These are phyloP conservation scores for Ophiosphaerella herpotricha DNA, from an alignment of 2,329 filamentous ascomycete genomes.

Conservation along the genomic window DNA sequence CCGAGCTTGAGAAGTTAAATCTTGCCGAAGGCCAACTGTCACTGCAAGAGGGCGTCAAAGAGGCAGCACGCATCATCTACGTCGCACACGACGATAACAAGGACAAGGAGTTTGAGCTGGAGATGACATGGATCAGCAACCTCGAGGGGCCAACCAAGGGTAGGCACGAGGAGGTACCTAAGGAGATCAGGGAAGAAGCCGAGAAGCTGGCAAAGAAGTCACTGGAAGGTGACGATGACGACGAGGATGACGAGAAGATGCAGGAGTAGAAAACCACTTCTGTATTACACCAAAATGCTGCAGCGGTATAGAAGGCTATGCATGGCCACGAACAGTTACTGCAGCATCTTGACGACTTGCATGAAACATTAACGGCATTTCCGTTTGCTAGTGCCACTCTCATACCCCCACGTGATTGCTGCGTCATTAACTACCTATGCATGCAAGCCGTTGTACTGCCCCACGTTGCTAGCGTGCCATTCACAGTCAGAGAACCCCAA, in stretches of 20 bases:
- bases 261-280: slow-evolving; percentile 66
- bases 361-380: slow-evolving; percentile 4
- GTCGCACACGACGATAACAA: slow-evolving; percentile 98
- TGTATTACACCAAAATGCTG: slow-evolving; percentile 20
- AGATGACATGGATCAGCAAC: slow-evolving; percentile 97
- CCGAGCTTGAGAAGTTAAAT: slow-evolving; percentile 97
- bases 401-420: background rate
- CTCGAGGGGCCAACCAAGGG: slow-evolving; percentile 87
- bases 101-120: slow-evolving; percentile 98
- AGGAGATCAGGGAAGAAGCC: slow-evolving; percentile 86
- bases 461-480: slow-evolving; percentile 17
- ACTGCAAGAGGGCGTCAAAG: slow-evolving; percentile 87
- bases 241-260: slow-evolving; percentile 88
- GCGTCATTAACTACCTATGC: slow-evolving; percentile 8
- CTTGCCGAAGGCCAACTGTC: slow-evolving; percentile 76
- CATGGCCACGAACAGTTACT: slow-evolving; percentile 32
- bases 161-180: slow-evolving; percentile 89
- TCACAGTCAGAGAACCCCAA: too few species aligned
- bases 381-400: slow-evolving; percentile 2
- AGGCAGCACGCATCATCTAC: slow-evolving; percentile 96
- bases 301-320: slow-evolving; percentile 33
- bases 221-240: slow-evolving; percentile 81
- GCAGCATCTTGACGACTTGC: slow-evolving; percentile 20
- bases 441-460: slow-evolving; percentile 10
- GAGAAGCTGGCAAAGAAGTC: slow-evolving; percentile 90